Percentiles rank a stretch among this genome's conserved stretches.
phyloP scores from a whole-genome alignment of 257 asterid species.

The Datura wrightii region DNA sequence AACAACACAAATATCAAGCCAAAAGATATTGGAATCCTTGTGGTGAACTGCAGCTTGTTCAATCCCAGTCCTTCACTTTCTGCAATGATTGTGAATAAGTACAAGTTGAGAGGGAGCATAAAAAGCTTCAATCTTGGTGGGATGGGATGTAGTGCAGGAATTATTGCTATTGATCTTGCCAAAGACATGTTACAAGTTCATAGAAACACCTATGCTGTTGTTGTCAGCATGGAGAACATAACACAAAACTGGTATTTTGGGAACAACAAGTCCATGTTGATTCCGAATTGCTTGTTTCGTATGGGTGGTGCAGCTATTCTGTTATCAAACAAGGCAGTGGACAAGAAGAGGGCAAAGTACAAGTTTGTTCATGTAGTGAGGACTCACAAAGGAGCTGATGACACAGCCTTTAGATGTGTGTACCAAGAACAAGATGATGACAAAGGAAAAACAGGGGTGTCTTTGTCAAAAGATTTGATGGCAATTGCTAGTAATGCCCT shows the following conservation, averaged over 20 bases:
- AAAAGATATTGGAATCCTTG: slow-evolving; percentile 33
- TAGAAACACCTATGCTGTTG: slow-evolving; percentile 48
- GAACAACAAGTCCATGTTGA: slow-evolving; percentile 51
- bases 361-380: slow-evolving; percentile 48
- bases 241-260: slow-evolving; percentile 57
- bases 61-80: slow-evolving; percentile 58
- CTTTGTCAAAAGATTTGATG: slow-evolving; percentile 51
- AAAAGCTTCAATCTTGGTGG: slow-evolving; percentile 52
- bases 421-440: slow-evolving; percentile 51
- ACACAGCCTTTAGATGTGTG: slow-evolving; percentile 48
- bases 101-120: slow-evolving; percentile 41
- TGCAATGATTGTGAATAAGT: slow-evolving; percentile 51
- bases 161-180: slow-evolving; percentile 50
- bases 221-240: slow-evolving; percentile 53
- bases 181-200: slow-evolving; percentile 49
- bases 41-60: slow-evolving; percentile 57
- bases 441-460: slow-evolving; percentile 39
- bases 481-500: slow-evolving; percentile 51
- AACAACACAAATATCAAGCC: slow-evolving; percentile 35
- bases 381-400: slow-evolving; percentile 52
- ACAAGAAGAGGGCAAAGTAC: slow-evolving; percentile 44
- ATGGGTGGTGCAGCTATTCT: slow-evolving; percentile 50
- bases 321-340: slow-evolving; percentile 44
- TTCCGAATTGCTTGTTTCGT: slow-evolving; percentile 56
- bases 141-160: slow-evolving; percentile 62